Percentiles rank a stretch among this genome's conserved stretches.
These are phyloP conservation scores for Stenocarpella maydis DNA, from an alignment of 2,329 filamentous ascomycete genomes.

Conservation along the genomic window DNA sequence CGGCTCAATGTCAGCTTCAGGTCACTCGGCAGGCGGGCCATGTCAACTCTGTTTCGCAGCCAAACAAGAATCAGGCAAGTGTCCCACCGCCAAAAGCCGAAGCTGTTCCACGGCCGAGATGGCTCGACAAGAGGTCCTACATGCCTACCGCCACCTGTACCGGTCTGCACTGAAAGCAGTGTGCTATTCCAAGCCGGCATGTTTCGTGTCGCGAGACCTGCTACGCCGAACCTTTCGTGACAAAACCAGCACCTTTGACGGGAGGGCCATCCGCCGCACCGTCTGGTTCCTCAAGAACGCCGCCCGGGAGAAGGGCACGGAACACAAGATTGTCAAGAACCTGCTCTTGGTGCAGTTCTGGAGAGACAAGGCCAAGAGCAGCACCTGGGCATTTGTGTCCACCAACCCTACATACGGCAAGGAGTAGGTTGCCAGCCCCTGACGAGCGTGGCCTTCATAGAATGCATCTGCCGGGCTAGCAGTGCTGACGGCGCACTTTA, in stretches of 20 bases:
- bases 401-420: not conserved
- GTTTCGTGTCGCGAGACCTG: conserved; percentile 67
- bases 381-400: conserved; percentile 20
- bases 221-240: conserved; percentile 68
- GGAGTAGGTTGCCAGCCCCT: conserved; percentile 36
- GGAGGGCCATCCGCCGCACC: conserved; percentile 67
- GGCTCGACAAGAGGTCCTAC: conserved; percentile 57
- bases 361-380: conserved; percentile 45
- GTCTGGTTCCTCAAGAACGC: conserved; percentile 75
- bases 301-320: conserved; percentile 67
- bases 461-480: conserved; percentile 31
- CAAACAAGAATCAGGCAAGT: not conserved
- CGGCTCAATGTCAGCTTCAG: conserved; percentile 1
- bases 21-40: not conserved
- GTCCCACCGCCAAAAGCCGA: not conserved
- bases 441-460: conserved; percentile 22
- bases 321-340: conserved; percentile 77
- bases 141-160: conserved; percentile 76
- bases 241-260: conserved; percentile 54
- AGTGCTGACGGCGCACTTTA: conserved; percentile 36
- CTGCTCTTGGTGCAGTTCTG: conserved; percentile 51
- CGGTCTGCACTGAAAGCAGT: conserved; percentile 74
- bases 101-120: conserved; percentile 35
- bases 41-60: not conserved
- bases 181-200: conserved; percentile 74